Percentiles rank a stretch among this genome's conserved stretches.
Evolutionary conservation across 2,329 filamentous ascomycete genomes (phyloP).

Genomic region (Colletotrichum filicis): DNA sequence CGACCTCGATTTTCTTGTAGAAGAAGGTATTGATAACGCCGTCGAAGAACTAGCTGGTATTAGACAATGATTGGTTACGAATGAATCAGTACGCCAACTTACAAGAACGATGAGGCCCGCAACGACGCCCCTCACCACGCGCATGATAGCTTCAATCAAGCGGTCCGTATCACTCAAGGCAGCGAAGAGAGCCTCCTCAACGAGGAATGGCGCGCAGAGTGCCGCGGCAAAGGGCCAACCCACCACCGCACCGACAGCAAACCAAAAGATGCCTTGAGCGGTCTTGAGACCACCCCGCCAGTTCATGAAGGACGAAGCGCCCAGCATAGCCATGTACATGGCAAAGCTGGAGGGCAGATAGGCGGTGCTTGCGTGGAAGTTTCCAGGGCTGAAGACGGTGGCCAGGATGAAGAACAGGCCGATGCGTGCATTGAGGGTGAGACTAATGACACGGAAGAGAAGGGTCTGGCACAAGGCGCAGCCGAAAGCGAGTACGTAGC

Average conservation of each 20-base stretch:
- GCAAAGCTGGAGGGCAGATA: slow-evolving; percentile 95
- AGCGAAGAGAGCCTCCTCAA: slow-evolving; percentile 77
- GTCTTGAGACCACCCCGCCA: slow-evolving; percentile 85
- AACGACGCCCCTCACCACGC: slow-evolving; percentile 74
- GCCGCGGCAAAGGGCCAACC: slow-evolving; percentile 96
- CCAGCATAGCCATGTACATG: slow-evolving; percentile 93
- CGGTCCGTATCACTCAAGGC: slow-evolving; percentile 66
- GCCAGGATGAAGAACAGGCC: slow-evolving; percentile 86
- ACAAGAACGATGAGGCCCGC: slow-evolving; percentile 77
- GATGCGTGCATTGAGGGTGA: slow-evolving; percentile 82
- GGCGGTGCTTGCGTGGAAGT: slow-evolving; percentile 90
- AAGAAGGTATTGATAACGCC: slow-evolving; percentile 82
- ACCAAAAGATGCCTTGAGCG: slow-evolving; percentile 88
- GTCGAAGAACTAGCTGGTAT: slow-evolving; percentile 69
- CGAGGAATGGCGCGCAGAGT: slow-evolving; percentile 81
- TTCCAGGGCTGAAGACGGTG: slow-evolving; percentile 83
- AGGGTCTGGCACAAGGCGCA: slow-evolving; percentile 87
- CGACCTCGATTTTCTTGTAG: slow-evolving; percentile 80
- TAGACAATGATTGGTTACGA: slow-evolving; percentile 27
- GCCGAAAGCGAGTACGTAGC: slow-evolving; percentile 76
- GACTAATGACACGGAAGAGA: slow-evolving; percentile 81
- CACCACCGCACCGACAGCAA: slow-evolving; percentile 84
- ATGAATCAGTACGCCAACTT: slow-evolving; percentile 46
- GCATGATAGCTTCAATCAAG: slow-evolving; percentile 67
- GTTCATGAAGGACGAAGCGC: slow-evolving; percentile 89